Percentiles rank a stretch among this genome's conserved stretches.
Evolutionary conservation across 768 basidiomycete genomes (phyloP).

Genomic region (Scleroderma citrinum): DNA sequence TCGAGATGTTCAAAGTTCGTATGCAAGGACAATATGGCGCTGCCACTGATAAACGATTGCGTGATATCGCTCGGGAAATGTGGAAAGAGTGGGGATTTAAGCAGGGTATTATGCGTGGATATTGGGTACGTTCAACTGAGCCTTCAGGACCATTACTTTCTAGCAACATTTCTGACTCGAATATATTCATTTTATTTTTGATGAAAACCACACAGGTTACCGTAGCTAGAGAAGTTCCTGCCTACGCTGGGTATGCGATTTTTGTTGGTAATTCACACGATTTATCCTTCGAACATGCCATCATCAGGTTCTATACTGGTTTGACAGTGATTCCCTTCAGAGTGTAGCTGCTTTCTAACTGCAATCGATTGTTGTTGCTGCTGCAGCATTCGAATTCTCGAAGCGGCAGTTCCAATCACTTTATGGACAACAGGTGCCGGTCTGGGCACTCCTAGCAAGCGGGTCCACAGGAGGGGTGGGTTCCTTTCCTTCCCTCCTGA

Average conservation of each 20-base stretch:
- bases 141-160: not conserved
- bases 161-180: too few relatives aligned
- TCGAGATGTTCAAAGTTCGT: constrained; percentile 97
- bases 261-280: not conserved
- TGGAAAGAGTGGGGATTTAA: constrained; percentile 83
- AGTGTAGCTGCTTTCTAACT: not conserved
- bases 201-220: constrained; percentile 55
- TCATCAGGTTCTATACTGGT: constrained; percentile 64
- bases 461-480: constrained; percentile 80
- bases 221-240: constrained; percentile 89
- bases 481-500: not conserved
- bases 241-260: constrained; percentile 68
- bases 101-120: constrained; percentile 92
- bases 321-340: not conserved
- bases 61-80: constrained; percentile 71
- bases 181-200: too few relatives aligned
- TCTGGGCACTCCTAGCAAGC: constrained; percentile 80
- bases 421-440: constrained; percentile 67
- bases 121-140: constrained; percentile 60
- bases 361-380: not conserved
- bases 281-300: not conserved
- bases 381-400: constrained; percentile 77
- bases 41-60: constrained; percentile 69
- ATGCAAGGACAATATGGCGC: constrained; percentile 96
- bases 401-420: constrained; percentile 66